These are phyloP conservation scores for Mayamaea pseudoterrestris DNA, from an alignment of 108 stramenopile genomes.

Conservation along the genomic window DNA sequence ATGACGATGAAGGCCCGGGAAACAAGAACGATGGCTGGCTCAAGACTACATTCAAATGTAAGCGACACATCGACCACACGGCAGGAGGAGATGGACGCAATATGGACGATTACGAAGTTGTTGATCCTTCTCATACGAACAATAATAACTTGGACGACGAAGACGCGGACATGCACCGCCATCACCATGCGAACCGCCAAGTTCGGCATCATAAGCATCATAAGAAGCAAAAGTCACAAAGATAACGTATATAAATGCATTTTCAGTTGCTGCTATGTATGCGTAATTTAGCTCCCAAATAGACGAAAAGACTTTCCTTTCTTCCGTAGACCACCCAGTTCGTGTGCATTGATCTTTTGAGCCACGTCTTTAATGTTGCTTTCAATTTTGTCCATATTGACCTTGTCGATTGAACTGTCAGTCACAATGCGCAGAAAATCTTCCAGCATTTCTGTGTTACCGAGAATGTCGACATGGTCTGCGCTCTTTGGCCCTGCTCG, in stretches of 20 bases:
- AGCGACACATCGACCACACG: constrained; percentile 54
- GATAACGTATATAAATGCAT: too few species aligned
- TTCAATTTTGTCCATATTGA: constrained; percentile 14
- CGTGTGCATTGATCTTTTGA: constrained; percentile 6
- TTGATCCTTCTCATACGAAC: constrained; percentile 24
- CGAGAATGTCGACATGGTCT: constrained; percentile 86
- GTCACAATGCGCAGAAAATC: constrained; percentile 70
- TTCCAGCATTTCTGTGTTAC: constrained; percentile 59
- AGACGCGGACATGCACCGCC: too few species aligned
- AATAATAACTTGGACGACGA: too few species aligned
- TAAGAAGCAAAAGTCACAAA: too few species aligned
- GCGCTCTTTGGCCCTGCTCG: constrained; percentile 57
- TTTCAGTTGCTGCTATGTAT: too few species aligned
- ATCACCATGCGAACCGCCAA: too few species aligned
- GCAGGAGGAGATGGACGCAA: constrained; percentile 59
- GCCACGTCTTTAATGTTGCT: constrained; percentile 17
- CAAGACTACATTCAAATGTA: constrained; percentile 66
- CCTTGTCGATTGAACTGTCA: constrained; percentile 37
- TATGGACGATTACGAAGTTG: constrained; percentile 62
- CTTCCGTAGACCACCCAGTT: neutral
- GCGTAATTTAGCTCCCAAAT: too few species aligned
- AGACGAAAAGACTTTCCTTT: neutral
- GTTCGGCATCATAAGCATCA: too few species aligned
- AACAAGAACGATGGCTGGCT: constrained; percentile 37
- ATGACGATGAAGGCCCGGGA: constrained; percentile 12